Evolutionary conservation across 2,329 filamentous ascomycete genomes (phyloP).

Genomic region (Aspergillus ruber): DNA sequence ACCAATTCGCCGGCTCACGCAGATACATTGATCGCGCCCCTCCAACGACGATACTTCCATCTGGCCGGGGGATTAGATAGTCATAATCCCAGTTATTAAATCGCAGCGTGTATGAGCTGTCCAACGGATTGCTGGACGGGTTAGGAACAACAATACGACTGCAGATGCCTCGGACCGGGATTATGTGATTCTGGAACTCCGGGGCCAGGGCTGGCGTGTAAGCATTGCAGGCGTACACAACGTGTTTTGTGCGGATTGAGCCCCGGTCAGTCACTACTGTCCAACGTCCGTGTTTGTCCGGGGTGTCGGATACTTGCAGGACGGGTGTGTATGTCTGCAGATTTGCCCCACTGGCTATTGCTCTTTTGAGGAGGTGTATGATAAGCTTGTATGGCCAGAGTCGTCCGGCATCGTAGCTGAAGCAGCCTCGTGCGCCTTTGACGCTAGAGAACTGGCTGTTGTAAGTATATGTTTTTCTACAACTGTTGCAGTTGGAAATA

Average conservation of each 20-base stretch:
- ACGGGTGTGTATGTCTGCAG: constrained; percentile 50
- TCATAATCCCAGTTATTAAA: constrained; percentile 55
- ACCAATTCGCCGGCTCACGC: constrained; percentile 36
- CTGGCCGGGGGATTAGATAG: constrained; percentile 57
- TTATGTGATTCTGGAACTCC: constrained; percentile 61
- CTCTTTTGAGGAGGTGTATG: constrained; percentile 61
- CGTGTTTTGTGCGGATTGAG: constrained; percentile 53
- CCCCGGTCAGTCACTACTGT: constrained; percentile 63
- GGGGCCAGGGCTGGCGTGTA: constrained; percentile 75
- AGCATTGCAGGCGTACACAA: constrained; percentile 76
- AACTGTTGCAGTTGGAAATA: not conserved
- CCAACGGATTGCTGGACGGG: constrained; percentile 16
- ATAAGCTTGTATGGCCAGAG: constrained; percentile 72
- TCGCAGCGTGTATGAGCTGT: constrained; percentile 56
- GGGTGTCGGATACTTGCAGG: constrained; percentile 17
- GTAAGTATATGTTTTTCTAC: not conserved
- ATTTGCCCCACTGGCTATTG: constrained; percentile 42
- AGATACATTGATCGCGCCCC: constrained; percentile 48
- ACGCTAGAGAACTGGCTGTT: constrained; percentile 27
- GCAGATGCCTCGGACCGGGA: constrained; percentile 62
- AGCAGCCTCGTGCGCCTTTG: constrained; percentile 30
- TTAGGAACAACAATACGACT: constrained; percentile 25
- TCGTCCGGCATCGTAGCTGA: constrained; percentile 26
- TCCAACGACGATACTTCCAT: constrained; percentile 55
- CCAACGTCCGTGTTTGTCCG: constrained; percentile 42